A percentile compares a stretch with the other conserved stretches of the same genome.
Conservation (phyloP, 441 rosid species). For the Euphorbia celastroides region DNA sequence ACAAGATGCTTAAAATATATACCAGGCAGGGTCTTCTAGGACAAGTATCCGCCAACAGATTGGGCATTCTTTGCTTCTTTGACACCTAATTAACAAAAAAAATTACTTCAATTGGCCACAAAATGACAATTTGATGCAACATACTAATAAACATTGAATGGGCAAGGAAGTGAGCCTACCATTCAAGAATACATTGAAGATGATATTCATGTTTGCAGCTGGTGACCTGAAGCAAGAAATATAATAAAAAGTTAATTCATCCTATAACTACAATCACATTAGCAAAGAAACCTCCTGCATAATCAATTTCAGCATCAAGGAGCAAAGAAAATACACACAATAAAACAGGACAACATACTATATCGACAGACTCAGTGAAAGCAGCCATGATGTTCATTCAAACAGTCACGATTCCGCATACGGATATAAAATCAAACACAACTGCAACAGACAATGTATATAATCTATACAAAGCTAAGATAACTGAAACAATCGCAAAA, state of each 20-base stretch:
- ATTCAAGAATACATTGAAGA: conserved; percentile 68
- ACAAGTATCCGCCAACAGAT: not conserved
- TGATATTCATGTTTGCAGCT: conserved; percentile 91
- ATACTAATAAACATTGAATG: too few relatives aligned
- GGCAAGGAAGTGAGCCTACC: conserved; percentile 10
- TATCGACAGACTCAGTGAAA: not conserved
- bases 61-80: not conserved
- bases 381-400: not conserved
- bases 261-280: not conserved
- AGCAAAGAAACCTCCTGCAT: not conserved
- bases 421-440: not conserved
- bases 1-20: conserved; percentile 6
- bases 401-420: not conserved
- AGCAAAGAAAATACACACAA: not conserved
- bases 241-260: not conserved
- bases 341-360: not conserved
- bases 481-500: not conserved
- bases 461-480: not conserved
- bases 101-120: conserved; percentile 2
- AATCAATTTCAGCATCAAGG: not conserved
- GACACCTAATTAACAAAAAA: too few relatives aligned
- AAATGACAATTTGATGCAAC: not conserved
- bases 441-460: not conserved
- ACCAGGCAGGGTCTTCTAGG: too few relatives aligned
- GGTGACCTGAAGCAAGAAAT: conserved; percentile 45